A percentile compares a stretch with the other conserved stretches of the same genome.
Conservation (phyloP, 306 rosid genomes). For the Castanea sativa region DNA sequence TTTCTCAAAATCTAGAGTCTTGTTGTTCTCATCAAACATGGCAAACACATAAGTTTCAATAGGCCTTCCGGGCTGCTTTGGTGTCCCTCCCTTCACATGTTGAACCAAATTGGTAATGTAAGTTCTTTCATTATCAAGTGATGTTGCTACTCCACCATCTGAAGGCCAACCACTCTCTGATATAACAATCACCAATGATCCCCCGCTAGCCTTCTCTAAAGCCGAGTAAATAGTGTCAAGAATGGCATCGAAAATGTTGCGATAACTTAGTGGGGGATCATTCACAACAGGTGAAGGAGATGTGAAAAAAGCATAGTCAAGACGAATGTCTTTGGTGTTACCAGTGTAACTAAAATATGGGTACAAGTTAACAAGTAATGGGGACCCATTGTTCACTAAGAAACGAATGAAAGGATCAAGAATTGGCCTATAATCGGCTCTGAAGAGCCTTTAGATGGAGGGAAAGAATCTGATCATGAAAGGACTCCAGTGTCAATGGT, state of each 20-base stretch:
- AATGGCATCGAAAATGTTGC: constrained; percentile 35
- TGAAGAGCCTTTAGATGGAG: constrained; percentile 47
- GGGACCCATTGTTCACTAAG: constrained; percentile 24
- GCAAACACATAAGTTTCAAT: constrained; percentile 39
- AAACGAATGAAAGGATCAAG: constrained; percentile 24
- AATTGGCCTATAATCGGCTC: neutral
- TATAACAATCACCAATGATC: constrained; percentile 31
- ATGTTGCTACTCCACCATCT: constrained; percentile 31
- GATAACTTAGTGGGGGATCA: constrained; percentile 33
- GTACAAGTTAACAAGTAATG: constrained; percentile 39
- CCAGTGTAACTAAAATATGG: constrained; percentile 29
- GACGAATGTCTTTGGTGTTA: neutral
- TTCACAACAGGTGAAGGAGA: constrained; percentile 20
- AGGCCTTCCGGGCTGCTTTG: constrained; percentile 22
- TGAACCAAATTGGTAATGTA: constrained; percentile 34
- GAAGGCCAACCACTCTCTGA: constrained; percentile 62
- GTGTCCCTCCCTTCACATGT: constrained; percentile 42
- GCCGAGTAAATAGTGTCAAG: constrained; percentile 41
- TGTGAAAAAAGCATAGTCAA: constrained; percentile 35
- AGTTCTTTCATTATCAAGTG: constrained; percentile 34
- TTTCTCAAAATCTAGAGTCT: constrained; percentile 11
- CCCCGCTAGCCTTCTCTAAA: constrained; percentile 38
- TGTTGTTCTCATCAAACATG: constrained; percentile 39
- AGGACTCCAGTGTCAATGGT: constrained; percentile 25
- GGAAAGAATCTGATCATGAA: constrained; percentile 16